Conservation (phyloP, 2,329 filamentous ascomycete species). For the Penicillium sp. region DNA sequence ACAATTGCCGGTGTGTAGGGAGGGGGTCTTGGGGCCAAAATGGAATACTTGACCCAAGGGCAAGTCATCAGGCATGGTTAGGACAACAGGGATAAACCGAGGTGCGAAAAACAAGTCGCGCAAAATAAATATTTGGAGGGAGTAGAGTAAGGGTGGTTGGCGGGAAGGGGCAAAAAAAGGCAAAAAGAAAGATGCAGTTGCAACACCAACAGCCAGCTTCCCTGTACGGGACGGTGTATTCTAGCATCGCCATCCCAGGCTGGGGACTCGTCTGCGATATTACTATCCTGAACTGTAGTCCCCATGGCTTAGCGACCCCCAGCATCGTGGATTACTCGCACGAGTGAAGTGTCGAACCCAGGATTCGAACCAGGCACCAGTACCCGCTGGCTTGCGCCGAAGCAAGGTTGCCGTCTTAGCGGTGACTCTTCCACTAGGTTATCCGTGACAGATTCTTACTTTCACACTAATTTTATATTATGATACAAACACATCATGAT, state of each 20-base stretch:
- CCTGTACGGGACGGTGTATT: conserved; percentile 49
- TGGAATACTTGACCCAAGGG: neutral
- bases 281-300: conserved; percentile 57
- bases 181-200: conserved; percentile 36
- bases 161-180: neutral
- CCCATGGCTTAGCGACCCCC: conserved; percentile 54
- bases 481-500: neutral
- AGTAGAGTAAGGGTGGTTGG: neutral
- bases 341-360: conserved; percentile 55
- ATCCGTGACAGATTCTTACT: conserved; percentile 41
- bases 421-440: conserved; percentile 41
- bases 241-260: conserved; percentile 55
- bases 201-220: conserved; percentile 35
- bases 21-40: neutral
- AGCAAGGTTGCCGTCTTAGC: conserved; percentile 39
- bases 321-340: conserved; percentile 57
- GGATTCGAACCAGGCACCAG: conserved; percentile 57
- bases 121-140: too few species aligned
- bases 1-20: neutral
- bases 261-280: conserved; percentile 58
- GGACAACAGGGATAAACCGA: neutral
- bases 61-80: neutral
- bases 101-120: neutral
- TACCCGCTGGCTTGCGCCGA: conserved; percentile 35
- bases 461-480: neutral